Evolutionary conservation across 306 rosid genomes (phyloP).

Genomic region (Malus orientalis): DNA sequence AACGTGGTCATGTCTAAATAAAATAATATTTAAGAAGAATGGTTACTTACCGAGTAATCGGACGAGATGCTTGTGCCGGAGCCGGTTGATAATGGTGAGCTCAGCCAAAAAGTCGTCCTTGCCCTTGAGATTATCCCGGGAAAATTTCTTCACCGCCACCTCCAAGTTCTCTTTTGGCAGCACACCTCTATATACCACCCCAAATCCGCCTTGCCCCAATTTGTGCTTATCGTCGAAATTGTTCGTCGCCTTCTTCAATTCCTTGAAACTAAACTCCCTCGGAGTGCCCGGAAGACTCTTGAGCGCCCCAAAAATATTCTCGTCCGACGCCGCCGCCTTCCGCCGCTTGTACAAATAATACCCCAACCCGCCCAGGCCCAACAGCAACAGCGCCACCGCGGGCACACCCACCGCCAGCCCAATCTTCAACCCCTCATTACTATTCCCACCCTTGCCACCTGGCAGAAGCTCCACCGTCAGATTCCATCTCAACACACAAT

Average conservation of each 20-base stretch:
- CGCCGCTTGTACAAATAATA: slow-evolving; percentile 13
- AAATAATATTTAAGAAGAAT: no score
- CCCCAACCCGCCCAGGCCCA: slow-evolving; percentile 9
- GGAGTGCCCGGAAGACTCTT: slow-evolving; percentile 71
- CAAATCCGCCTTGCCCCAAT: slow-evolving; percentile 68
- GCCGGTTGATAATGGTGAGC: slow-evolving; percentile 69
- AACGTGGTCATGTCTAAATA: no score
- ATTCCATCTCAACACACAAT: slow-evolving; percentile 65
- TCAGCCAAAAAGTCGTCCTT: slow-evolving; percentile 71
- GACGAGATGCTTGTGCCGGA: slow-evolving; percentile 72
- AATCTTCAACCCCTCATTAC: slow-evolving; percentile 1
- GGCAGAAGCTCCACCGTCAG: slow-evolving; percentile 40
- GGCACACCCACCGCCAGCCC: slow-evolving; percentile 46
- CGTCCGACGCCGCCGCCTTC: slow-evolving; percentile 10
- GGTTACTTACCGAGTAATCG: slow-evolving; percentile 33
- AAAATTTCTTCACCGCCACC: slow-evolving; percentile 70
- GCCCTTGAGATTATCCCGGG: slow-evolving; percentile 53
- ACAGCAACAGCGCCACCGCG: neutral
- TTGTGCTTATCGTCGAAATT: slow-evolving; percentile 50
- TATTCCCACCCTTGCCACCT: neutral
- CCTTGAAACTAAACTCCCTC: slow-evolving; percentile 43
- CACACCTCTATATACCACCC: slow-evolving; percentile 53
- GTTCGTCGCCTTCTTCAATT: slow-evolving; percentile 62
- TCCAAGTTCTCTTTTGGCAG: slow-evolving; percentile 34
- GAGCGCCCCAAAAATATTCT: slow-evolving; percentile 47